A percentile compares a stretch with the other conserved stretches of the same genome.
Evolutionary conservation across 371 early-diverging fungal species (phyloP).

Genomic region (Dinochytrium kinnereticum): DNA sequence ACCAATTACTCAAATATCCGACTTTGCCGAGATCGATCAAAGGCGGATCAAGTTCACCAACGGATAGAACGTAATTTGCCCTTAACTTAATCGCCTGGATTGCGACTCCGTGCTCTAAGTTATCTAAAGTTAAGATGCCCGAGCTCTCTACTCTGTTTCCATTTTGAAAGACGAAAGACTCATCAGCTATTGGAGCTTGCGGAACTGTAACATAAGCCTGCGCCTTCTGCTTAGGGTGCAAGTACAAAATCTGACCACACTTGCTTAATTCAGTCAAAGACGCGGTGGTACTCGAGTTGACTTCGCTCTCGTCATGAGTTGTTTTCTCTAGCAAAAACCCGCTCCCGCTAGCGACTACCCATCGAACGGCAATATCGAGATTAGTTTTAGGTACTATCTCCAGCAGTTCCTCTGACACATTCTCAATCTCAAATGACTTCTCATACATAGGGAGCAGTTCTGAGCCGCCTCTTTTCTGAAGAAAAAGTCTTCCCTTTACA

Average conservation of each 20-base stretch:
- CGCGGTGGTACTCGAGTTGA: neutral
- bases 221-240: constrained; percentile 65
- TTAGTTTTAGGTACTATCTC: constrained; percentile 35
- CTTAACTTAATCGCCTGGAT: constrained; percentile 66
- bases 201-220: constrained; percentile 67
- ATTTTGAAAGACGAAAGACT: neutral
- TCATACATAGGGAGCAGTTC: constrained; percentile 38
- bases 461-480: constrained; percentile 30
- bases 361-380: constrained; percentile 27
- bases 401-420: constrained; percentile 42
- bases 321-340: constrained; percentile 40
- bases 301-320: neutral
- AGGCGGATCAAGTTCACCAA: constrained; percentile 60
- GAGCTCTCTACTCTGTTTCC: constrained; percentile 49
- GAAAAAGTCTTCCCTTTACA: neutral
- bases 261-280: constrained; percentile 16
- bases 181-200: constrained; percentile 40
- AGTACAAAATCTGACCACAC: constrained; percentile 47
- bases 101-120: constrained; percentile 55
- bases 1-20: constrained; percentile 78
- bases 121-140: constrained; percentile 60
- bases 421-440: constrained; percentile 40
- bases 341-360: constrained; percentile 34
- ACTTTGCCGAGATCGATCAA: constrained; percentile 76
- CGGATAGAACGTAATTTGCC: constrained; percentile 67